Percentiles rank a stretch among this genome's conserved stretches.
Evolutionary conservation across 208 protist genomes (phyloP).

Genomic region (Acanthamoeba triangularis): DNA sequence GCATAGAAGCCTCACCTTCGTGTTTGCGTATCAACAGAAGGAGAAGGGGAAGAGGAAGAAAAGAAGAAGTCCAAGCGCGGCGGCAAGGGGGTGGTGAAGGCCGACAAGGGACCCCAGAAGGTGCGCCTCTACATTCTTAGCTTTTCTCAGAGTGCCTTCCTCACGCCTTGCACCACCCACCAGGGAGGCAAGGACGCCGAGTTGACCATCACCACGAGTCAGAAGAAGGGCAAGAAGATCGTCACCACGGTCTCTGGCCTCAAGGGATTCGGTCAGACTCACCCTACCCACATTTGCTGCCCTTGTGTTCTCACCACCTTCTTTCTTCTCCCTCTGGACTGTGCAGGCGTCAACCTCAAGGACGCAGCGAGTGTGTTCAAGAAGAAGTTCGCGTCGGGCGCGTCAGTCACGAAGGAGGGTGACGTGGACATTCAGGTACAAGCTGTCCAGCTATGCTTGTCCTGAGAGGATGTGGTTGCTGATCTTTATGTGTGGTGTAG

Average conservation of each 20-base stretch:
- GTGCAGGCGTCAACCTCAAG: constrained; percentile 64
- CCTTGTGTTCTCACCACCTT: not conserved
- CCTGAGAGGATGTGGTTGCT: not conserved
- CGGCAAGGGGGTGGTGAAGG: constrained; percentile 57
- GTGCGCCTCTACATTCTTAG: not conserved
- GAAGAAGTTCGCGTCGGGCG: constrained; percentile 71
- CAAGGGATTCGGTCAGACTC: constrained; percentile 26
- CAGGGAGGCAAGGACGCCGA: constrained; percentile 33
- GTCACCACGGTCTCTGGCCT: constrained; percentile 64
- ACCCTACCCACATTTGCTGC: not conserved
- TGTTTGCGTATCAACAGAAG: not conserved
- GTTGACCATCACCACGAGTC: not conserved
- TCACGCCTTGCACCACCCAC: not conserved
- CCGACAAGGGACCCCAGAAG: constrained; percentile 10
- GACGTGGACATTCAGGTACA: constrained; percentile 62
- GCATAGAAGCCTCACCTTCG: not conserved
- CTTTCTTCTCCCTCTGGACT: not conserved
- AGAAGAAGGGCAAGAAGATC: constrained; percentile 56
- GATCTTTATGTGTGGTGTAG: not conserved
- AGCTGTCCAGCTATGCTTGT: not conserved
- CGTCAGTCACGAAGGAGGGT: constrained; percentile 57
- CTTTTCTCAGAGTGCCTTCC: not conserved
- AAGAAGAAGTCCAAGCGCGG: constrained; percentile 64
- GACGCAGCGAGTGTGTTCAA: constrained; percentile 63
- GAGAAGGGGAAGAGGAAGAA: constrained; percentile 50